Conservation (phyloP, 2,329 filamentous ascomycete species). For the Neonectria punicea region DNA sequence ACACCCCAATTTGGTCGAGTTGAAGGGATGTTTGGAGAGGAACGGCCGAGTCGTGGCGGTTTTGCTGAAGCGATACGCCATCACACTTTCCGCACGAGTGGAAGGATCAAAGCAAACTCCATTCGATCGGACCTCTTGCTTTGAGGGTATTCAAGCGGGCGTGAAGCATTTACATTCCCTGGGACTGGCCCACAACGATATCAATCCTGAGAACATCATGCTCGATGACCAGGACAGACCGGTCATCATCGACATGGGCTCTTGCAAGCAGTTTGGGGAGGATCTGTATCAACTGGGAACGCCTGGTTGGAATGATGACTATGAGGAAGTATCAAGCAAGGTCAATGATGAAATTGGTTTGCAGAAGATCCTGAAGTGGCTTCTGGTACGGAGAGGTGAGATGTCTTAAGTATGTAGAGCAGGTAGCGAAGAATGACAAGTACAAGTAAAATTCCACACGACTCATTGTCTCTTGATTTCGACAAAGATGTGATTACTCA, state of each 20-base stretch:
- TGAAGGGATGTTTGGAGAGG: background rate
- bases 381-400: background rate
- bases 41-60: background rate
- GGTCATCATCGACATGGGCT: slow-evolving; percentile 50
- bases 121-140: background rate
- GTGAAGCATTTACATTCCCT: slow-evolving; percentile 48
- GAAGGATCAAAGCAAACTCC: no score
- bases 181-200: slow-evolving; percentile 49
- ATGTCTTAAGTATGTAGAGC: no score
- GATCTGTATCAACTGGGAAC: slow-evolving; percentile 2
- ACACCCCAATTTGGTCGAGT: background rate
- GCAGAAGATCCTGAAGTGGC: background rate
- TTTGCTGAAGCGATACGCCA: background rate
- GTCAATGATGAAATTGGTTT: slow-evolving; percentile 2
- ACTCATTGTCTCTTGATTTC: no score
- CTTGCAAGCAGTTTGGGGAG: slow-evolving; percentile 32
- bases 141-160: slow-evolving; percentile 28
- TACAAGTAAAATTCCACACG: no score
- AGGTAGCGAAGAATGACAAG: no score
- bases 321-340: background rate
- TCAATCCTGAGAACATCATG: slow-evolving; percentile 48
- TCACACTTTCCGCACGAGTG: background rate
- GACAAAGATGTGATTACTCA: no score
- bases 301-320: slow-evolving; percentile 7
- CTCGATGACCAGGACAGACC: slow-evolving; percentile 45